Evolutionary conservation across 2,329 filamentous ascomycete genomes (phyloP).

Genomic region (Rosellinia necatrix): DNA sequence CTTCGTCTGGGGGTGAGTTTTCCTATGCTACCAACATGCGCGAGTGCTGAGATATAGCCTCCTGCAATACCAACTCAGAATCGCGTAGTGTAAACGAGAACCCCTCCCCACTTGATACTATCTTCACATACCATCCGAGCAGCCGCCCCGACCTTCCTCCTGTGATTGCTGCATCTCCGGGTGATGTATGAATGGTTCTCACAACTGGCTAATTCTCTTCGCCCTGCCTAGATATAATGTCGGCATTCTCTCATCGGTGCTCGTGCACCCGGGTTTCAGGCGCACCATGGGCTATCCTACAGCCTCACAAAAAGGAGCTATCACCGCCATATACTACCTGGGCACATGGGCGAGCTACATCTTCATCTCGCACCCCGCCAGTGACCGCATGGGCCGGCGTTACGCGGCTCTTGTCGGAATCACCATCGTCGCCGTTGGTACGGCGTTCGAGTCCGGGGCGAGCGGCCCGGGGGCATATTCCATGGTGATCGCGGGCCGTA

Average conservation of each 20-base stretch:
- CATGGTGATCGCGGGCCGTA: conserved; percentile 56
- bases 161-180: no score
- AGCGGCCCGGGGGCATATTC: conserved; percentile 46
- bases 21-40: not conserved
- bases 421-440: conserved; percentile 52
- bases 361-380: conserved; percentile 56
- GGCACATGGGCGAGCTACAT: conserved; percentile 61
- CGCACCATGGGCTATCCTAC: conserved; percentile 50
- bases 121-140: not conserved
- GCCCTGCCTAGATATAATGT: conserved; percentile 55
- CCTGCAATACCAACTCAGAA: no score
- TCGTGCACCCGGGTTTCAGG: conserved; percentile 60
- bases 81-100: not conserved
- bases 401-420: conserved; percentile 55
- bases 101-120: not conserved
- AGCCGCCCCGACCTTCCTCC: no score
- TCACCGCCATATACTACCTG: conserved; percentile 62
- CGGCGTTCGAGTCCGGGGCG: conserved; percentile 52
- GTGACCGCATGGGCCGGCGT: conserved; percentile 57
- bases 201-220: not conserved
- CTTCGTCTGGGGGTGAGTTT: conserved; percentile 58
- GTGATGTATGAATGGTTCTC: not conserved
- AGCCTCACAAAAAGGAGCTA: conserved; percentile 53
- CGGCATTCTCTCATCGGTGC: conserved; percentile 60
- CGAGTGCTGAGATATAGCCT: not conserved